Percentiles rank a stretch among this genome's conserved stretches.
Conservation (phyloP, 2,329 filamentous ascomycete species). For the Thelonectria olida region DNA sequence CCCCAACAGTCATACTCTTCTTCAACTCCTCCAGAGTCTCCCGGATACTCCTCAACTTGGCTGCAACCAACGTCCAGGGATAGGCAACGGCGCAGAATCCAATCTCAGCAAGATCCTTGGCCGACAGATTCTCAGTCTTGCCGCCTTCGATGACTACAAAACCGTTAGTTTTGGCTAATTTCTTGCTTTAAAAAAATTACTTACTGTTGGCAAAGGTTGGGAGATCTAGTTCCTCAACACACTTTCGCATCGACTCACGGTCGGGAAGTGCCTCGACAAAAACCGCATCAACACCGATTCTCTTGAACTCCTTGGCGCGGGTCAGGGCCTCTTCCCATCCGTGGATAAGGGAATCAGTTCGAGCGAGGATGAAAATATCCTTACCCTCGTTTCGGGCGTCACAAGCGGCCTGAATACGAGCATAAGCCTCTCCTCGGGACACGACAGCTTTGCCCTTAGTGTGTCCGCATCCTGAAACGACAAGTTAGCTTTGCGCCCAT, state of each 20-base stretch:
- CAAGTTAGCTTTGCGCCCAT: neutral
- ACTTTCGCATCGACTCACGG: conserved; percentile 51
- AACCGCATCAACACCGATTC: conserved; percentile 54
- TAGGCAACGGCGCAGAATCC: conserved; percentile 54
- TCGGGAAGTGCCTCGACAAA: conserved; percentile 55
- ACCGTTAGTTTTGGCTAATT: neutral
- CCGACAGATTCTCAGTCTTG: conserved; percentile 46
- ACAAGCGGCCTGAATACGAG: conserved; percentile 54
- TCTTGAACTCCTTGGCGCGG: conserved; percentile 50
- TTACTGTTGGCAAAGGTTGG: conserved; percentile 51
- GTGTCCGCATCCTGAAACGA: conserved; percentile 42
- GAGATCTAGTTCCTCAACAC: conserved; percentile 47
- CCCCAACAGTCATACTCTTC: conserved; percentile 49
- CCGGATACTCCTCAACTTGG: conserved; percentile 51
- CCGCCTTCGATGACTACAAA: conserved; percentile 43
- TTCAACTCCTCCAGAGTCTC: conserved; percentile 51
- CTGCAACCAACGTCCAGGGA: conserved; percentile 54
- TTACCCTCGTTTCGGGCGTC: conserved; percentile 54
- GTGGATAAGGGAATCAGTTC: conserved; percentile 52
- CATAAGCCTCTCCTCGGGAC: conserved; percentile 54
- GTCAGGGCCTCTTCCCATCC: conserved; percentile 56
- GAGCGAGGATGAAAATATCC: conserved; percentile 56
- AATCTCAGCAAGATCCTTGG: conserved; percentile 44
- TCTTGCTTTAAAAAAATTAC: conserved; percentile 15
- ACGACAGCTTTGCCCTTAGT: conserved; percentile 58